Evolutionary conservation across 768 basidiomycete species (phyloP), one percentile per base, ranked within the genome.

Genomic region (Gloeophyllum trabeum): DNA sequence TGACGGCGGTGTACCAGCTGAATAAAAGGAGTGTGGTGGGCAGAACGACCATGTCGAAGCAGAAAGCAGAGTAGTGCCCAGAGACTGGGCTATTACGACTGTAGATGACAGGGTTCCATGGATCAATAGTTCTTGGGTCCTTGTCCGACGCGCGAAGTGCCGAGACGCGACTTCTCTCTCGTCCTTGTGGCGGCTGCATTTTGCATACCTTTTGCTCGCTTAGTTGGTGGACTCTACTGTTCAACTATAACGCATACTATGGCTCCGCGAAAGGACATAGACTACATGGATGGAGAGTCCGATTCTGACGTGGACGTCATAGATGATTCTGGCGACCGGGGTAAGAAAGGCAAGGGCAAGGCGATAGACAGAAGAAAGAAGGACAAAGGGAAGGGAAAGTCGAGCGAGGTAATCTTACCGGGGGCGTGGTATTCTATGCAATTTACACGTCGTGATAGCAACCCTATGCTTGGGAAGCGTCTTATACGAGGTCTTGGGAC

Each of bases 381-480:
- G 41, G 74, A 73, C 50, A 81, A 77, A 54, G 74, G 63, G 1
- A 75, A 75, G 52, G 62, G 58, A 24, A 76, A 76, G 49, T 63
- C 66, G 2, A 78, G 74, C 50, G 76, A 80, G 51, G 67, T 66
- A 34, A 42, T 23, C 25, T 42, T 25, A 25, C 10, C n/a, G 2
- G 2, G 24, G n/a, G 23, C 34, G 34, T 42, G 39, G 42, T 39
- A 26, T 41, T 3, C 12, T 25, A 35, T 18, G 21, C 3, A 43
- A 26, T 21, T 40, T 45, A 48, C 38, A 28, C 32, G 45, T 39
- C 39, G 19, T 26, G 32, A 23, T 44, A 85, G 81, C 79, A 82
- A 75, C 73, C 80, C 3, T 93, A 94, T 51, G 86, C 91, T 23
- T 99, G 94, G 94, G 94, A 98, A 56, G 94, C 89, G 1, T 82